phyloP scores from a whole-genome alignment of 306 rosid genomes.

The Begonia fuchsioides region DNA sequence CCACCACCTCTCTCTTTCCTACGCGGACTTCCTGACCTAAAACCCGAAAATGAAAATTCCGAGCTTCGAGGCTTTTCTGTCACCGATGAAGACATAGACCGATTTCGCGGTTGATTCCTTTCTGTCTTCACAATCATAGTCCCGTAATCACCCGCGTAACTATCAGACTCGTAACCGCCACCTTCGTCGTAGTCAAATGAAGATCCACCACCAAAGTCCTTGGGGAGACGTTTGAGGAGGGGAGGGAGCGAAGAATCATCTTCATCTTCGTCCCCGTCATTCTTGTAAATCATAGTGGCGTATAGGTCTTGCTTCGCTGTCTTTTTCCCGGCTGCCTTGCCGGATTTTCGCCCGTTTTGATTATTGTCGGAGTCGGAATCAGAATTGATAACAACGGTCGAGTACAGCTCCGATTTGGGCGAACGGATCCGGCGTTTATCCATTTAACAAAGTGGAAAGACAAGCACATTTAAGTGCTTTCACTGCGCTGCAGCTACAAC shows the following conservation, averaged over 20 bases:
- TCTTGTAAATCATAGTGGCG: conserved; percentile 70
- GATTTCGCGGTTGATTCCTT: conserved; percentile 25
- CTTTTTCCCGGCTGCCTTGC: conserved; percentile 11
- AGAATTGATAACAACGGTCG: conserved; percentile 64
- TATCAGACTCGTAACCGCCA: conserved; percentile 24
- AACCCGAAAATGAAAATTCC: conserved; percentile 6
- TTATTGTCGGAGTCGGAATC: conserved; percentile 25
- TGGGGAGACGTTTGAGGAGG: conserved; percentile 78
- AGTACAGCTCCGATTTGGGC: conserved; percentile 47
- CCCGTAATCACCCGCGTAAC: conserved; percentile 43
- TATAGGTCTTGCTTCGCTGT: conserved; percentile 35
- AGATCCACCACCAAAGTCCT: conserved; percentile 94
- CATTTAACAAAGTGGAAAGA: too few species aligned
- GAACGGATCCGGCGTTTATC: conserved; percentile 25
- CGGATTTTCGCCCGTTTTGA: conserved; percentile 6
- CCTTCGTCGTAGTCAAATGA: conserved; percentile 55
- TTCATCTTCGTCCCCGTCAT: conserved; percentile 40
- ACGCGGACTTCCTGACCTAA: conserved; percentile 16
- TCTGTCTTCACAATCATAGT: conserved; percentile 61
- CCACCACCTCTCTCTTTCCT: conserved; percentile 15
- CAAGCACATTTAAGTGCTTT: too few species aligned
- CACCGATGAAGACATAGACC: conserved; percentile 24
- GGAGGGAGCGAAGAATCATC: conserved; percentile 88
- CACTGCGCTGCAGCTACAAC: too few species aligned
- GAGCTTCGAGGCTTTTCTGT: conserved; percentile 29